Evolutionary conservation across 805 yeast genomes (phyloP), one percentile per base, ranked within the genome.

Genomic region (Naumovozyma dairenensis): DNA sequence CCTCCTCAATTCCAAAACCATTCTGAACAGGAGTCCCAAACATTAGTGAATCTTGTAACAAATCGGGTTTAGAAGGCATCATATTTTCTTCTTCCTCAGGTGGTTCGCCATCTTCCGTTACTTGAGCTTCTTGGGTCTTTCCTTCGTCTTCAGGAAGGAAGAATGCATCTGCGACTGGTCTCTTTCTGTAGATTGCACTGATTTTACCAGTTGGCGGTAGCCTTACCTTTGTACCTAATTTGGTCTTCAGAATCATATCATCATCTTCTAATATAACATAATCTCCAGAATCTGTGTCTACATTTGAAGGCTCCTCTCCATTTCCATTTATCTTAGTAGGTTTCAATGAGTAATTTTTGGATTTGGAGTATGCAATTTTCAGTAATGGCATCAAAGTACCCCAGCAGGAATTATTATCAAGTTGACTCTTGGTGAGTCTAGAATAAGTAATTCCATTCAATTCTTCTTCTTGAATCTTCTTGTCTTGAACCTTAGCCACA

Each of bases 141-240:
- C 30, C 39, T 10, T 40, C 48, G 5, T 35, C 48, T 29, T 66
- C 70, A 12, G 64, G 62, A 9, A 80, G 51, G 44, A 79, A 69
- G 48, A 71, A 80, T 0, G 80, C 66, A 28, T 56, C 65, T 0
- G 71, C 63, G 4, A 74, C 58, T 9, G 69, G 50, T 46, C 72
- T 79, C 59, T 78, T 84, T 61, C 78, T 84, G 59, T 84, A 85
- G 5, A 72, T 59, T 1, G 73, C 69, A 4, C 80, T 59, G 24
- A 87, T 81, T 56, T 80, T 85, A 24, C 96, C 96, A 20, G 84
- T 81, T 5, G 96, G 95, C 9, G 96, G 95, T 32, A 92, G 62
- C 48, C 86, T 78, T 1, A 94, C 80, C 44, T 87, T 67, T 19
- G 69, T 68, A 40, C 77, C 77, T 12, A 53, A 47, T 36, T 87